A percentile compares a stretch with the other conserved stretches of the same genome.
Conservation (phyloP, 441 rosid species). For the Pelargonium fulgidum region DNA sequence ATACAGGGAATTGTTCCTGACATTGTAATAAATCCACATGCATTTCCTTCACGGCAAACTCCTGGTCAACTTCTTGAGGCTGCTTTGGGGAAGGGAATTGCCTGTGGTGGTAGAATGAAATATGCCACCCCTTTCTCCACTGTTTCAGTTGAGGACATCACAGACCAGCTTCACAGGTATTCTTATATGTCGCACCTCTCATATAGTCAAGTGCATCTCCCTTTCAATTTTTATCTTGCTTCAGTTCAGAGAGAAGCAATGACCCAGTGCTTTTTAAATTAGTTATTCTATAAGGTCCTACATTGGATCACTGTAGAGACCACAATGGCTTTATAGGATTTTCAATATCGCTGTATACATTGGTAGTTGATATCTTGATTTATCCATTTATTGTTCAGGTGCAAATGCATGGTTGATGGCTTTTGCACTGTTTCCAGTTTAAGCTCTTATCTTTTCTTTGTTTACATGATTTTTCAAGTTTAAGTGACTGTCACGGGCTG, state of each 20-base stretch:
- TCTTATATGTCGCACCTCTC: background rate
- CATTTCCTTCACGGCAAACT: slow-evolving; percentile 96
- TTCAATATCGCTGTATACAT: no score
- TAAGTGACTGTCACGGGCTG: no score
- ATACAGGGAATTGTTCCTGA: slow-evolving; percentile 91
- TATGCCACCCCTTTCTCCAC: slow-evolving; percentile 93
- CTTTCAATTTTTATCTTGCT: no score
- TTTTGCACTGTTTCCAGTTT: background rate
- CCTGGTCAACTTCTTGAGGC: slow-evolving; percentile 95
- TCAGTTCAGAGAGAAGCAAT: no score
- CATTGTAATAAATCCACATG: slow-evolving; percentile 82
- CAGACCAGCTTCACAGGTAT: slow-evolving; percentile 85
- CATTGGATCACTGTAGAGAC: no score
- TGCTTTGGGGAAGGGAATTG: slow-evolving; percentile 85
- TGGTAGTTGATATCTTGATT: background rate
- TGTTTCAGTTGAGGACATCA: slow-evolving; percentile 54
- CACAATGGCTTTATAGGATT: no score
- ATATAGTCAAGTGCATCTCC: background rate
- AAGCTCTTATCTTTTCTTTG: background rate
- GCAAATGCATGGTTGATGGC: background rate
- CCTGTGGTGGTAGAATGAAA: slow-evolving; percentile 50
- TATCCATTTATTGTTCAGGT: background rate
- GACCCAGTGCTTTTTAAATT: no score
- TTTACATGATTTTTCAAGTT: background rate
- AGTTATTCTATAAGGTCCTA: no score